Conservation (phyloP, 1,139 yeast genomes). For the Suhomyces kunorum region DNA sequence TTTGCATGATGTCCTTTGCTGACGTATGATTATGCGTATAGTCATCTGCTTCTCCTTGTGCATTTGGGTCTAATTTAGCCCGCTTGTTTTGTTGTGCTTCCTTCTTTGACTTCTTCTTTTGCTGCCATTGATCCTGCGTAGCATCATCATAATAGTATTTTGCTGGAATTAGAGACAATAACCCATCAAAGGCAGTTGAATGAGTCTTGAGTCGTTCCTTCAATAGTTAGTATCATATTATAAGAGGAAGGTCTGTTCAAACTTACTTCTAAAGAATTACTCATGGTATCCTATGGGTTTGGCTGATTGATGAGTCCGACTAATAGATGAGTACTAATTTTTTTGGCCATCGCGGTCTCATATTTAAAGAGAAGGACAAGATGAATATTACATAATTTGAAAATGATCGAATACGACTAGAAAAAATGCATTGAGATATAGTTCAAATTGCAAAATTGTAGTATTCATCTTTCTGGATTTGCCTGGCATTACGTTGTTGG, state of each 20-base stretch:
- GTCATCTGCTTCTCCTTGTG: conserved; percentile 46
- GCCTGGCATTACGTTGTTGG: no score
- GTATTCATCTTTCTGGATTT: no score
- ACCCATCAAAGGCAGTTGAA: conserved; percentile 86
- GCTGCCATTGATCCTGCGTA: conserved; percentile 85
- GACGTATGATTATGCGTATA: conserved; percentile 44
- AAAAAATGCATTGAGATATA: not conserved
- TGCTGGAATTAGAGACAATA: conserved; percentile 89
- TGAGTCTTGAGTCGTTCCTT: conserved; percentile 82
- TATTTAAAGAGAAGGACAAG: not conserved
- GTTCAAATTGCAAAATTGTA: not conserved
- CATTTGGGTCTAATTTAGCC: conserved; percentile 75
- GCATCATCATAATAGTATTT: conserved; percentile 84
- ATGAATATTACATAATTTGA: no score
- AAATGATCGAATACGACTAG: no score
- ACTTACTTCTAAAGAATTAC: conserved; percentile 56
- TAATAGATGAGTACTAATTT: conserved; percentile 6
- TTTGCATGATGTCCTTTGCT: conserved; percentile 68
- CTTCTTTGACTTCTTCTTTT: conserved; percentile 70
- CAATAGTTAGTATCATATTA: conserved; percentile 25
- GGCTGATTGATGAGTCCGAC: not conserved
- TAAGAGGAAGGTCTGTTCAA: not conserved
- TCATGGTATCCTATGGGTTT: conserved; percentile 24
- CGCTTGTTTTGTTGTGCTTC: conserved; percentile 63
- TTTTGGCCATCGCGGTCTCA: conserved; percentile 14